These are phyloP conservation scores for Boletus subcaerulescens DNA, from an alignment of 768 basidiomycete genomes.

Conservation along the genomic window DNA sequence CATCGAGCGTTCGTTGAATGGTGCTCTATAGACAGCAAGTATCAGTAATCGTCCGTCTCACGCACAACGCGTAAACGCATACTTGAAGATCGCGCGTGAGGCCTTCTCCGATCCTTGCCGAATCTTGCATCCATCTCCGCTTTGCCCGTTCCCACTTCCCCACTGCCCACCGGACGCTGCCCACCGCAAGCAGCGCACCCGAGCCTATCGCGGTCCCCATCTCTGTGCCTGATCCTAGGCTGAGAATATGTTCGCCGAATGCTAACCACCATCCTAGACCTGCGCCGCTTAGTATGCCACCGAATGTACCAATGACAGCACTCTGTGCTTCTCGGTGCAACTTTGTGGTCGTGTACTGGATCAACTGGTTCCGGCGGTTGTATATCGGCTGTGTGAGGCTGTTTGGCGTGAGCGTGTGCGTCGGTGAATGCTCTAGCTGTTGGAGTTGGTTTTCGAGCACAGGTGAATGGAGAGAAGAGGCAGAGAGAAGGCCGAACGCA, in stretches of 20 bases:
- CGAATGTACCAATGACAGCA: conserved; percentile 48
- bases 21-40: conserved; percentile 37
- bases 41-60: conserved; percentile 1
- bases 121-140: conserved; percentile 66
- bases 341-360: conserved; percentile 50
- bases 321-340: conserved; percentile 67
- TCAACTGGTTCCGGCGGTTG: conserved; percentile 51
- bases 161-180: conserved; percentile 59
- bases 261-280: conserved; percentile 55
- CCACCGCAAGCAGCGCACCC: conserved; percentile 49
- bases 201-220: conserved; percentile 57
- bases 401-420: conserved; percentile 41
- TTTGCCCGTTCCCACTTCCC: conserved; percentile 69
- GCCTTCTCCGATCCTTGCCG: conserved; percentile 57
- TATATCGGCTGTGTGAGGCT: conserved; percentile 51
- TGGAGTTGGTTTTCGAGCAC: conserved; percentile 57
- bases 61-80: conserved; percentile 7
- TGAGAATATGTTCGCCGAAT: conserved; percentile 40
- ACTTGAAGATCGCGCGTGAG: conserved; percentile 65
- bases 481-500: conserved; percentile 39
- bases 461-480: conserved; percentile 44
- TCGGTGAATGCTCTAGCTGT: conserved; percentile 48
- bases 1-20: conserved; percentile 43
- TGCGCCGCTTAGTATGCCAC: conserved; percentile 47
- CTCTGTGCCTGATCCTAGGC: conserved; percentile 40